Percentiles rank a stretch among this genome's conserved stretches.
Evolutionary conservation across 768 basidiomycete species (phyloP).

Genomic region (Zangia roseola): DNA sequence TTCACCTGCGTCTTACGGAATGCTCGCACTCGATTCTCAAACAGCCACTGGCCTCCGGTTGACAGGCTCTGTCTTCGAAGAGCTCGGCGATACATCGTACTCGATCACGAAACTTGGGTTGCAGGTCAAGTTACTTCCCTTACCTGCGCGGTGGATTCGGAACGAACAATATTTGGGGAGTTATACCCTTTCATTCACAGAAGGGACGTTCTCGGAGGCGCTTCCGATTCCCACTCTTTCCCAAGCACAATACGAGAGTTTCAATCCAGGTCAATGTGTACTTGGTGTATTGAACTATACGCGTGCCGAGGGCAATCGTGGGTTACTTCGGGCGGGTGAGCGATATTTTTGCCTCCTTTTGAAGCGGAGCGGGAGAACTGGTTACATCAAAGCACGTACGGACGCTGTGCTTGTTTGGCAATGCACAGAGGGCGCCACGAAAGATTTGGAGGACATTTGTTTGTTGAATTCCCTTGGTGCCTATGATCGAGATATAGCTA

Average conservation of each 20-base stretch:
- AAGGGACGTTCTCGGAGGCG: constrained; percentile 10
- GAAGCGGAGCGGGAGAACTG: constrained; percentile 1
- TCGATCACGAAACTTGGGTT: constrained; percentile 16
- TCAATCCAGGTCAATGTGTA: constrained; percentile 15
- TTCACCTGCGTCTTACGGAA: constrained; percentile 12
- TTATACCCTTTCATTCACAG: constrained; percentile 14
- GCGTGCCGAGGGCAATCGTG: constrained; percentile 4
- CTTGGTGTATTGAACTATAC: constrained; percentile 17
- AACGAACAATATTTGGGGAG: background rate
- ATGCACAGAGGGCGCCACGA: constrained; percentile 8
- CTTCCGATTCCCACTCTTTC: constrained; percentile 8
- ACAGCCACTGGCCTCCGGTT: constrained; percentile 2
- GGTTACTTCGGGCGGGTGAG: constrained; percentile 9
- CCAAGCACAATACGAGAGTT: constrained; percentile 14
- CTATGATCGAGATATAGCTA: constrained; percentile 1
- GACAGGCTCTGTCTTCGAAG: constrained; percentile 15
- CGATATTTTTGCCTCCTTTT: constrained; percentile 12
- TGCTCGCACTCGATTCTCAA: background rate
- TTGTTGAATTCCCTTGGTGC: constrained; percentile 5
- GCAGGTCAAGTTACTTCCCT: constrained; percentile 8
- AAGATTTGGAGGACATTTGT: constrained; percentile 8
- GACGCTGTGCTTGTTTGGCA: constrained; percentile 13
- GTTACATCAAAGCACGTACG: constrained; percentile 16
- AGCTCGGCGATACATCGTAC: constrained; percentile 15
- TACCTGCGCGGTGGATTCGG: constrained; percentile 9